Conservation (phyloP, 176 grass and related monocot genomes). For the Aechmea fasciata region DNA sequence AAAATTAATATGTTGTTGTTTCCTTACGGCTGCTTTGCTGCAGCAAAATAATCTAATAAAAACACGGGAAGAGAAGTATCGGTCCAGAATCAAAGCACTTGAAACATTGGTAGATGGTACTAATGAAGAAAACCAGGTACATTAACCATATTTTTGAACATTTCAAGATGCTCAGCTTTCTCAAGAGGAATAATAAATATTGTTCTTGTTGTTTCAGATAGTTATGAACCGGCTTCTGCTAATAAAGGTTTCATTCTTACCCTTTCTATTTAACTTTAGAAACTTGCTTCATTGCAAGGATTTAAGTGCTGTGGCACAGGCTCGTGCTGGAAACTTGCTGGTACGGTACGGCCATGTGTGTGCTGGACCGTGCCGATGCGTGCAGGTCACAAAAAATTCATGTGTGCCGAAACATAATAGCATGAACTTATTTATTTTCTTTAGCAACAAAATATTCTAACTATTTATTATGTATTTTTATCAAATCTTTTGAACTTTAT, state of each 20-base stretch:
- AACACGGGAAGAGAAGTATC: slow-evolving; percentile 66
- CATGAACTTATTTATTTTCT: too few relatives aligned
- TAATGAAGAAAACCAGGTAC: slow-evolving; percentile 94
- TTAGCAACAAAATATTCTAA: too few relatives aligned
- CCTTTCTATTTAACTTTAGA: not conserved
- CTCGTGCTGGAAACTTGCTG: too few relatives aligned
- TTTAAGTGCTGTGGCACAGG: too few relatives aligned
- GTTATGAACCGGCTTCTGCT: slow-evolving; percentile 58
- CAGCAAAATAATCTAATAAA: slow-evolving; percentile 90
- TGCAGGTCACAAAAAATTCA: too few relatives aligned
- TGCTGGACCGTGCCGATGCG: too few relatives aligned
- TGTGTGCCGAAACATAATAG: too few relatives aligned
- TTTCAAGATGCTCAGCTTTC: not conserved
- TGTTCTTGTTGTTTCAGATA: slow-evolving; percentile 47
- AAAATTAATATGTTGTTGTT: not conserved
- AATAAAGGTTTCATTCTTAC: slow-evolving; percentile 50
- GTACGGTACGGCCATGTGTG: too few relatives aligned
- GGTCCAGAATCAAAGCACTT: slow-evolving; percentile 65
- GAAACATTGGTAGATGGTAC: slow-evolving; percentile 75
- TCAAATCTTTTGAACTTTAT: too few relatives aligned
- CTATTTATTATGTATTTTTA: too few relatives aligned
- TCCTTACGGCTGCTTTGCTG: slow-evolving; percentile 24
- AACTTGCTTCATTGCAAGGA: not conserved
- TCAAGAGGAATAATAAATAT: not conserved
- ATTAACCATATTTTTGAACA: not conserved